phyloP scores from a whole-genome alignment of 1,284 basidiomycete species.

The Leccinum colubrinum region DNA sequence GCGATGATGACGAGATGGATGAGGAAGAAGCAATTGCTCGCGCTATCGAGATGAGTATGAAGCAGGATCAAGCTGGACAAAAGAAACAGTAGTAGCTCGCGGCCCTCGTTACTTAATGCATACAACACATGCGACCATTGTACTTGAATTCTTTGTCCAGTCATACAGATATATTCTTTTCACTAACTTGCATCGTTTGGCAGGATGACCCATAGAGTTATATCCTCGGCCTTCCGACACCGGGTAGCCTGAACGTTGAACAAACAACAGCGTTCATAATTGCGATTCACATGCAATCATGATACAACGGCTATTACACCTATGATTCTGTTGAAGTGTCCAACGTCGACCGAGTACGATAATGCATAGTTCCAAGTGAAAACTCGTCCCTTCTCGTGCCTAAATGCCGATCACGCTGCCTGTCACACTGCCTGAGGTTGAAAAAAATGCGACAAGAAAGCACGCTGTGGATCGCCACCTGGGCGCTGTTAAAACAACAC shows the following conservation, averaged over 20 bases:
- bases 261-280: not conserved
- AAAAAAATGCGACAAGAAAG: conserved; percentile 31
- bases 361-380: conserved; percentile 12
- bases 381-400: not conserved
- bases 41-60: conserved; percentile 62
- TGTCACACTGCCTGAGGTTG: conserved; percentile 26
- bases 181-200: not conserved
- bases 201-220: not conserved
- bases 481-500: conserved; percentile 20
- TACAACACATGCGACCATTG: conserved; percentile 1
- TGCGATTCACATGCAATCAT: not conserved
- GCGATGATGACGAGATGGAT: conserved; percentile 45
- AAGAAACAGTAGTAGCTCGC: conserved; percentile 28
- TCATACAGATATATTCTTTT: conserved; percentile 4
- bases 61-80: conserved; percentile 39
- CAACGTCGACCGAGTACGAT: not conserved
- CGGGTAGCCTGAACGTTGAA: not conserved
- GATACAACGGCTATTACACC: not conserved
- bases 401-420: conserved; percentile 13
- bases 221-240: not conserved
- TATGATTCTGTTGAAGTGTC: not conserved
- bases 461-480: conserved; percentile 28
- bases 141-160: not conserved
- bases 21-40: conserved; percentile 55
- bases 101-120: not conserved